phyloP scores from a whole-genome alignment of 75 land plant genomes.

The Cupressus sempervirens region DNA sequence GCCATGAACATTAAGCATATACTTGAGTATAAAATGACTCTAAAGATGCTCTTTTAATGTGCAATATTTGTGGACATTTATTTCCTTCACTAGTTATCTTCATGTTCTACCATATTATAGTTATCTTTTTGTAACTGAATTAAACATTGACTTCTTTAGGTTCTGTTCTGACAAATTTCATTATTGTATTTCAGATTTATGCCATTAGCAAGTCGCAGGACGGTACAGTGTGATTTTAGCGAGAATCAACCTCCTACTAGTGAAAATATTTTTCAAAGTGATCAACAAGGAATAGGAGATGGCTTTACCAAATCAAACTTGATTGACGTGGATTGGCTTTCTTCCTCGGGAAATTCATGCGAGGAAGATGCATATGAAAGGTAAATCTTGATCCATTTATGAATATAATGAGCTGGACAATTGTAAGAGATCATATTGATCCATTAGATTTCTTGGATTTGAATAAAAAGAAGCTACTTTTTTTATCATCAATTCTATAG shows the following conservation, averaged over 20 bases:
- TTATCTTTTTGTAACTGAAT: not conserved
- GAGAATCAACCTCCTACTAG: conserved; percentile 18
- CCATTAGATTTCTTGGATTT: not conserved
- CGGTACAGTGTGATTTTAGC: conserved; percentile 22
- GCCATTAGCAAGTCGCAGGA: conserved; percentile 29
- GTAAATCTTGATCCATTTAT: conserved; percentile 24
- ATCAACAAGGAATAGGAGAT: conserved; percentile 14
- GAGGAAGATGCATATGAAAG: conserved; percentile 60
- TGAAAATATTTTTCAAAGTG: conserved; percentile 14
- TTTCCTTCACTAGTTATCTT: not conserved
- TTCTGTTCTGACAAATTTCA: not conserved
- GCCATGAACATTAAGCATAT: not conserved
- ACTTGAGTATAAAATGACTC: not conserved
- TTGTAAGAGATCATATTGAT: not conserved
- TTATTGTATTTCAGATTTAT: conserved; percentile 30
- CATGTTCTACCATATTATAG: not conserved
- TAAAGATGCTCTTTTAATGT: not conserved
- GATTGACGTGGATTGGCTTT: conserved; percentile 56
- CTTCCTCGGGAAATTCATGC: conserved; percentile 75
- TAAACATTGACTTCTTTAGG: not conserved
- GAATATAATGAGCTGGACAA: not conserved
- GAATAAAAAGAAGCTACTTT: not conserved
- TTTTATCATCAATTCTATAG: too few relatives aligned
- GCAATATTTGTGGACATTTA: not conserved
- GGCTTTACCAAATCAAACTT: conserved; percentile 34